These are phyloP conservation scores for Tilletia horrida DNA, from an alignment of 1,284 basidiomycete species.

Conservation along the genomic window DNA sequence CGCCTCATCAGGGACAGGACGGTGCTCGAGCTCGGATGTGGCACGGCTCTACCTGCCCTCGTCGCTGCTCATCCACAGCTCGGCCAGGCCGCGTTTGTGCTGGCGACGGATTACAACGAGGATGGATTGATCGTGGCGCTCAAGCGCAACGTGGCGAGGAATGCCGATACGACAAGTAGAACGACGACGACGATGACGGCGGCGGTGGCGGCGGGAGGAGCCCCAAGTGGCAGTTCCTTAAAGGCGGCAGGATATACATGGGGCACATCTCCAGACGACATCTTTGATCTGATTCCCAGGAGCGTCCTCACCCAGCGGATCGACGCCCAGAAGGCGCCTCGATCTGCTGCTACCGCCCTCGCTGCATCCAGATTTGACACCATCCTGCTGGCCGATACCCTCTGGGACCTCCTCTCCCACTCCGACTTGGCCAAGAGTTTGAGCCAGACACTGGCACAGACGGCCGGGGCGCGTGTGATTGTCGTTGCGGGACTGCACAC, in stretches of 20 bases:
- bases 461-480: slow-evolving; percentile 32
- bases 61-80: slow-evolving; percentile 28
- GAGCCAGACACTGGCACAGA: slow-evolving; percentile 25
- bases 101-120: slow-evolving; percentile 51
- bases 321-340: background rate
- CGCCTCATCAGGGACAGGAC: slow-evolving; percentile 26
- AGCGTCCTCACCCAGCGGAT: background rate
- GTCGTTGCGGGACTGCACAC: slow-evolving; percentile 52
- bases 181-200: too few species aligned
- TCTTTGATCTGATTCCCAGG: slow-evolving; percentile 40
- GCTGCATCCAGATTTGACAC: slow-evolving; percentile 27
- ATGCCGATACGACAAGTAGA: too few species aligned
- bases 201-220: too few species aligned
- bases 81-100: background rate
- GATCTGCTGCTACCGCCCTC: background rate
- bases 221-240: too few species aligned
- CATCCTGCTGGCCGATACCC: slow-evolving; percentile 50
- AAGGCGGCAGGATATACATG: slow-evolving; percentile 46
- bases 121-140: slow-evolving; percentile 44
- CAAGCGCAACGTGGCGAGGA: slow-evolving; percentile 31
- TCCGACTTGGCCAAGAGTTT: slow-evolving; percentile 42
- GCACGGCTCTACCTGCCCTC: slow-evolving; percentile 45
- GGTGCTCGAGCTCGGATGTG: slow-evolving; percentile 49
- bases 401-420: slow-evolving; percentile 52
- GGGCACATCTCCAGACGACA: slow-evolving; percentile 42